Conservation (phyloP, 2,329 filamentous ascomycete species). For the Piedraia hortae region DNA sequence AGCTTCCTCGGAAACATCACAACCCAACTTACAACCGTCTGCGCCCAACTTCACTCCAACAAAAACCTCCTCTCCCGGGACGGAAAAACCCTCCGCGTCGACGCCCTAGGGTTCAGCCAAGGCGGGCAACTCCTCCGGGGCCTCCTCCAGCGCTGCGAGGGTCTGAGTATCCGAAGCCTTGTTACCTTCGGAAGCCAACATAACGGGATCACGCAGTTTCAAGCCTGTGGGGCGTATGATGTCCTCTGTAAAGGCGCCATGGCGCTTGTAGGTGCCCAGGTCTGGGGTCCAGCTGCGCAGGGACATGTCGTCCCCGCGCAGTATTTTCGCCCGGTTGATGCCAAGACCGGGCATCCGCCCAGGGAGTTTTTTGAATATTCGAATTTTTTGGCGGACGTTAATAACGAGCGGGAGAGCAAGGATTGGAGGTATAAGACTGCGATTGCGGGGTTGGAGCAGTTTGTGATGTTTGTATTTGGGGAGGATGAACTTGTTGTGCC, state of each 20-base stretch:
- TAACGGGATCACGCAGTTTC: slow-evolving; percentile 70
- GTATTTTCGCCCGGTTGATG: slow-evolving; percentile 53
- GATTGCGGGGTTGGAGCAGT: slow-evolving; percentile 36
- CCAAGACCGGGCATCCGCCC: slow-evolving; percentile 23
- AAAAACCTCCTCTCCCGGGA: slow-evolving; percentile 1
- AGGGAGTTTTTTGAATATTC: slow-evolving; percentile 50
- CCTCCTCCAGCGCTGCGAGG: slow-evolving; percentile 60
- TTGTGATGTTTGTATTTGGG: slow-evolving; percentile 75
- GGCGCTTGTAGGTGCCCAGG: slow-evolving; percentile 49
- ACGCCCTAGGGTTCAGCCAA: slow-evolving; percentile 84
- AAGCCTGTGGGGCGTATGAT: slow-evolving; percentile 39
- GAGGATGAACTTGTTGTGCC: slow-evolving; percentile 68
- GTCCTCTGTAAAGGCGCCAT: slow-evolving; percentile 60
- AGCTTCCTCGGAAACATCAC: slow-evolving; percentile 84
- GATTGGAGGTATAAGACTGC: slow-evolving; percentile 41
- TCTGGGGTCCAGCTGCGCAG: slow-evolving; percentile 59
- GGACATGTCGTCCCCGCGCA: slow-evolving; percentile 65
- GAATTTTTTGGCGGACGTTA: slow-evolving; percentile 83
- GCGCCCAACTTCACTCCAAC: slow-evolving; percentile 15
- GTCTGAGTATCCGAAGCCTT: slow-evolving; percentile 49
- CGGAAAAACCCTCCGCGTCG: slow-evolving; percentile 42
- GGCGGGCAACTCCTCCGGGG: slow-evolving; percentile 88
- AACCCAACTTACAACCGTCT: slow-evolving; percentile 47
- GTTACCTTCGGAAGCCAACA: slow-evolving; percentile 80
- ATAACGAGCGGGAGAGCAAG: slow-evolving; percentile 78